Base-by-base conservation (phyloP, 106 monocot species). In the Dendrobium catenatum region DNA sequence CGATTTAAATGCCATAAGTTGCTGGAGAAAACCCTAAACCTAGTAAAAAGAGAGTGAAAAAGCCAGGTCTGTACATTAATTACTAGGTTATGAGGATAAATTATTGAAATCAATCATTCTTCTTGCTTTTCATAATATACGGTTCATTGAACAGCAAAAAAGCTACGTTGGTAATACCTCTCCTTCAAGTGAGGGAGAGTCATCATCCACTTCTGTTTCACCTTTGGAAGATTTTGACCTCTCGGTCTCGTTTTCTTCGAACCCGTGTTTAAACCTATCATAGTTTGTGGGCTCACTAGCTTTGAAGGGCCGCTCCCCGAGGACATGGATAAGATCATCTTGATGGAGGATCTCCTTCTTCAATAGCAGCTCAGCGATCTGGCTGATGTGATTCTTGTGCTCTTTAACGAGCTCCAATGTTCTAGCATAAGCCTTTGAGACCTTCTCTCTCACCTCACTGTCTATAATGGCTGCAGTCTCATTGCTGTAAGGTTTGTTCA, bases 341-440 rank as follows among this genome's bases (percentile, higher is more conserved):
- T 99, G 95, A 73, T 95, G 95, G 26, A 99, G 78, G n/a, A 99
- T 95, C 58, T 99, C 98, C 84, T 95, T 99, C 89, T 99, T 88
- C 1, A 99, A 89, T 47, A 99, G 80, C 11, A 99, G 80, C 87
- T 99, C 98, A 0, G 98, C 98, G 15, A 99, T 90, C 75, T 95
- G 86, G 48, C 77, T 67, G 0, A 99, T 89, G 2, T 93, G 89
- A 29, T 91, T 90, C 81, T 87, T 89, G 80, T 95, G 98, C 48
- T 93, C 84, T 4, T 79, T 89, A 31, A 99, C 88, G n/a, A 95
- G 70, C 9, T 84, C 86, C 3, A 93, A 8, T 0, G 93, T 99
- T 46, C 81, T 88, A 5, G 86, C 17, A 54, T 95, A 99, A 6
- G 98, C 98, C 78, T 91, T 91, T 18, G 75, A 48, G 6, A 99